Base-by-base conservation (phyloP, 768 basidiomycete species). In the Rhodosporidiobolus sp. region DNA sequence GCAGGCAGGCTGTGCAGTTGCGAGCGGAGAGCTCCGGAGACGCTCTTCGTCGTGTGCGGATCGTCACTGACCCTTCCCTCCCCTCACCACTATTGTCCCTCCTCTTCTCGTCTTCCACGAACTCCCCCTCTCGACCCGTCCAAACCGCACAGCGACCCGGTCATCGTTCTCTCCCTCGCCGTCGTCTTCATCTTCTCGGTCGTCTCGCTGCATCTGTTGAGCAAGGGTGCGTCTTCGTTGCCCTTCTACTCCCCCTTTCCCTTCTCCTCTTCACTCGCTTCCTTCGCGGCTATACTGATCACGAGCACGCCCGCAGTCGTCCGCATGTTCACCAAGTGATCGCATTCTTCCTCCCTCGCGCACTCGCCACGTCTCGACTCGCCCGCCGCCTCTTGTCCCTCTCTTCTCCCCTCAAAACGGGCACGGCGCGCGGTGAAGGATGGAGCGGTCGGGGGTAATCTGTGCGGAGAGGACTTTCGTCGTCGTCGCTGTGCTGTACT, bases 171-270 rank as follows among this genome's bases (percentile, higher is more conserved):
- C 49, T 73, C 71, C 30, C 75, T 79, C 57, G 77, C 78, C 19
- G 72, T 79, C 69, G 78, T 78, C 46, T 79, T 79, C 73, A 74
- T 79, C 73, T 77, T 76, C 69, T 71, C 68, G 1, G 78, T 79
- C 75, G 76, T 79, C 34, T 58, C 38, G 32, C 76, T 79, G 4
- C 78, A 79, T 58, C 70, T 79, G 48, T 48, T 76, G 57, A 72
- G 69, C 61, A 78, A 77, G 69, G 22, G 74, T 50, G 38, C 50
- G 63, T 54, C 22, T 7, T 17, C 2, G 0, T 26, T 32, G 52
- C n/a, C 8, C 32, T 28, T 19, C 48, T 58, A 7, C 32, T 8
- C n/a, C 12, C 14, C 49, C 46, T 45, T 3, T 26, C 24, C 26
- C 43, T 28, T 45, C 3, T 30, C 17, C 14, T 9, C 8, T 19